Evolutionary conservation across 2,329 filamentous ascomycete genomes (phyloP), one percentile per base, ranked within the genome.

Genomic region (Pseudonectria foliicola): DNA sequence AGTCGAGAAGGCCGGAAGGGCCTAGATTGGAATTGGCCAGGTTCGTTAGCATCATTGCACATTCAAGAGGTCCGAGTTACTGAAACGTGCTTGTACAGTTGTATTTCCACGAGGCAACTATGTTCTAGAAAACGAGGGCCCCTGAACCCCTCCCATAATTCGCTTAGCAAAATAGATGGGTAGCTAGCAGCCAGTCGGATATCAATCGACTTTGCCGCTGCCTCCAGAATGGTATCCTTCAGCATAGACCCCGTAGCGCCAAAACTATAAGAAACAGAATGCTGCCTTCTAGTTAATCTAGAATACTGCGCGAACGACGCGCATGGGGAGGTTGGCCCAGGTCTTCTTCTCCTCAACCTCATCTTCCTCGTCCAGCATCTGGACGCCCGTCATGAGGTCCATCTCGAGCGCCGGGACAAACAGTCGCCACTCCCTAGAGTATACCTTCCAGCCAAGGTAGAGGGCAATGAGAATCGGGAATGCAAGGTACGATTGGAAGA

Each of bases 381-480:
- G 76, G 27, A 95, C 64, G 55, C 90, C 90, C 0, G 87, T 93
- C 38, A 81, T 75, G 42, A 95, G 63, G 61, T 95, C 89, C 80
- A 95, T 93, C 47, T 93, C 82, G 30, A 71, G 67, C 25, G 73
- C 63, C 13, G 72, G 68, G 29, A 95, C 71, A 38, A 83, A 69
- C 7, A 70, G 26, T 12, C 35, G 32, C 44, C 44, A 66, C 3
- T 87, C 89, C 40, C 70, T 70, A 54, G 75, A 84, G 59, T 68
- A 81, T 29, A 92, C 7, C 64, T 94, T 94, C 62, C 93, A 90
- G 0, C 61, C 68, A 5, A 86, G 21, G 58, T 85, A 94, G 59
- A 82, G 82, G 13, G 68, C 45, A 10, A 77, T 39, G 25, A 86
- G 75, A 44, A 86, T 76, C 13, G 83, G 82, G 3, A 75, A 76